Percentiles rank a stretch among this genome's conserved stretches.
Conservation (phyloP, 768 basidiomycete genomes). For the Kwoniella newhampshirensis region DNA sequence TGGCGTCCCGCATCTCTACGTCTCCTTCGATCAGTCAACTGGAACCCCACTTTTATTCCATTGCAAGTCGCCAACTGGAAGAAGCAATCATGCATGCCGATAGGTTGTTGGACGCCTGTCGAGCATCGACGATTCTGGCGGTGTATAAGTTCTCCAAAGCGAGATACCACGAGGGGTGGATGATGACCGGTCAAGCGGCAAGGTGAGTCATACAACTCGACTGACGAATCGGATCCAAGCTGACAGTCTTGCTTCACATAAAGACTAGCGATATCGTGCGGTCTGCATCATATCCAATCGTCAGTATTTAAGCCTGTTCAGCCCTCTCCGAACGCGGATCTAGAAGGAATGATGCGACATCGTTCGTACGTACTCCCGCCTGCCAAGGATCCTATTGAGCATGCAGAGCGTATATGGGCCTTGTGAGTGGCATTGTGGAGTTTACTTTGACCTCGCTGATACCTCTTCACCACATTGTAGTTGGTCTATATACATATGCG, state of each 20-base stretch:
- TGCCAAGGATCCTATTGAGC: constrained; percentile 38
- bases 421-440: constrained; percentile 32
- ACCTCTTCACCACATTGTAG: constrained; percentile 12
- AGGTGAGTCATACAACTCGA: constrained; percentile 29
- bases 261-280: constrained; percentile 40
- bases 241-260: no score
- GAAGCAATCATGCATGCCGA: constrained; percentile 34
- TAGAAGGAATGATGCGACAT: constrained; percentile 40
- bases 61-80: constrained; percentile 35
- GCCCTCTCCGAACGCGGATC: constrained; percentile 25
- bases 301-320: constrained; percentile 28
- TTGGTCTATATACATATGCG: constrained; percentile 39
- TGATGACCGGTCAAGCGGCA: constrained; percentile 41
- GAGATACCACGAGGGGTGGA: constrained; percentile 45
- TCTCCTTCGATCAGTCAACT: constrained; percentile 33
- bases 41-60: constrained; percentile 41
- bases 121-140: constrained; percentile 38
- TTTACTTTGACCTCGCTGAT: constrained; percentile 12
- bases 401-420: constrained; percentile 43
- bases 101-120: constrained; percentile 34
- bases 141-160: constrained; percentile 42
- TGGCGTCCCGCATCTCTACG: constrained; percentile 35
- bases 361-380: constrained; percentile 34
- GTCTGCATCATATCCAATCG: constrained; percentile 38
- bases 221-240: no score